Evolutionary conservation across 768 basidiomycete species (phyloP).

Genomic region (Naematelia aurantialba): DNA sequence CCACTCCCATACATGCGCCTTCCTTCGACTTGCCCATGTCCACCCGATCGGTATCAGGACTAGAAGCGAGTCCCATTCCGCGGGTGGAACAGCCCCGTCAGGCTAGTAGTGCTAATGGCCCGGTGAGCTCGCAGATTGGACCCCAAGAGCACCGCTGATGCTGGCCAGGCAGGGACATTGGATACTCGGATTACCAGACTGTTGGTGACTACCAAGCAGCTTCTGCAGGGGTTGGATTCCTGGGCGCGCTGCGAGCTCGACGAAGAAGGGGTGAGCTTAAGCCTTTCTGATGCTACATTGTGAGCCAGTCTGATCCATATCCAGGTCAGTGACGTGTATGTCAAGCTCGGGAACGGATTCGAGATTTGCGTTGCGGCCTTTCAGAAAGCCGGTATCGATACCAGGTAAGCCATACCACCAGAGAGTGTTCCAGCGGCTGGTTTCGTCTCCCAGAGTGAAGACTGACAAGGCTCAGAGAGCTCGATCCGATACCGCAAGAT

Average conservation of each 20-base stretch:
- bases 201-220: constrained; percentile 87
- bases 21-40: constrained; percentile 12
- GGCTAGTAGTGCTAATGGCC: constrained; percentile 5
- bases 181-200: constrained; percentile 89
- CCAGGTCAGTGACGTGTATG: constrained; percentile 94
- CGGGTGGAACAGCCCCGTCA: not conserved
- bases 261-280: constrained; percentile 38
- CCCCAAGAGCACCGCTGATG: not conserved
- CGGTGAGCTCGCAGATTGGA: not conserved
- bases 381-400: constrained; percentile 74
- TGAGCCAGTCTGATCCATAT: not conserved
- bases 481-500: constrained; percentile 80
- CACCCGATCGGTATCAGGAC: constrained; percentile 6
- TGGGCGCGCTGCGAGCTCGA: constrained; percentile 41
- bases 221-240: constrained; percentile 62
- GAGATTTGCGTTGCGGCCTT: constrained; percentile 90
- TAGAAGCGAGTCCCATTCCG: not conserved
- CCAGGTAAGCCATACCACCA: constrained; percentile 90
- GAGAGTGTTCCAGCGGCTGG: too few relatives aligned
- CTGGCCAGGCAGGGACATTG: constrained; percentile 1
- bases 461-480: constrained; percentile 60
- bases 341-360: constrained; percentile 93
- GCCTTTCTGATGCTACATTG: not conserved
- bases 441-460: not conserved
- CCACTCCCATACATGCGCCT: constrained; percentile 24